Percentiles rank a stretch among this genome's conserved stretches.
These are phyloP conservation scores for Amanita exitialis DNA, from an alignment of 768 basidiomycete species.

Conservation along the genomic window DNA sequence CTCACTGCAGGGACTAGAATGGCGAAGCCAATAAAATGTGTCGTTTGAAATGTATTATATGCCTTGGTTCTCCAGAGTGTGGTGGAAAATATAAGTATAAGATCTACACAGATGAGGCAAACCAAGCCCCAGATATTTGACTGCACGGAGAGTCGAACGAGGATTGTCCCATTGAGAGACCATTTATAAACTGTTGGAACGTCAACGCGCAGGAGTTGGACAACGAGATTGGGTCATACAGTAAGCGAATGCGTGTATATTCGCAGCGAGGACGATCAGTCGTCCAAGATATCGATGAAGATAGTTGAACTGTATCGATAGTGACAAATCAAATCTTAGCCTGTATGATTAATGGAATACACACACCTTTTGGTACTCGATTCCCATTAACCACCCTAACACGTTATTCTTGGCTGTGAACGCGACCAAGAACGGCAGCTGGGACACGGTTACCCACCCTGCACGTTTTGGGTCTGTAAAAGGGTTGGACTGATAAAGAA, in stretches of 20 bases:
- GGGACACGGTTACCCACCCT: slow-evolving; percentile 47
- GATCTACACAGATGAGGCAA: slow-evolving; percentile 37
- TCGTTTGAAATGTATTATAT: slow-evolving; percentile 59
- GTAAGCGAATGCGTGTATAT: slow-evolving; percentile 49
- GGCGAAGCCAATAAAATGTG: slow-evolving; percentile 48
- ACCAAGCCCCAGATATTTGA: slow-evolving; percentile 40
- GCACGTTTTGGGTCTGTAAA: slow-evolving; percentile 39
- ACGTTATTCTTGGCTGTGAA: slow-evolving; percentile 65
- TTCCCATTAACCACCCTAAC: slow-evolving; percentile 2
- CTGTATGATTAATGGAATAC: background rate
- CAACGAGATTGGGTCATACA: slow-evolving; percentile 23
- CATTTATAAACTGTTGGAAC: slow-evolving; percentile 45
- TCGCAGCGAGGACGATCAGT: slow-evolving; percentile 44
- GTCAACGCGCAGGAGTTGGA: background rate
- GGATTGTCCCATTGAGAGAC: slow-evolving; percentile 34
- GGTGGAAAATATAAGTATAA: slow-evolving; percentile 55
- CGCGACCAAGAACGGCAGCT: slow-evolving; percentile 53
- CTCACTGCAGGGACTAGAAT: slow-evolving; percentile 47
- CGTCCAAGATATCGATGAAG: slow-evolving; percentile 63
- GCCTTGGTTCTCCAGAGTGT: slow-evolving; percentile 40
- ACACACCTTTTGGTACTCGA: slow-evolving; percentile 59
- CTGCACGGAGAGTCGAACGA: slow-evolving; percentile 21
- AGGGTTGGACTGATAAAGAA: slow-evolving; percentile 39
- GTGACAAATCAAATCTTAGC: background rate
- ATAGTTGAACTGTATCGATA: slow-evolving; percentile 49